phyloP scores from a whole-genome alignment of 352 stramenopile species.

The Phytopythium delawarense region DNA sequence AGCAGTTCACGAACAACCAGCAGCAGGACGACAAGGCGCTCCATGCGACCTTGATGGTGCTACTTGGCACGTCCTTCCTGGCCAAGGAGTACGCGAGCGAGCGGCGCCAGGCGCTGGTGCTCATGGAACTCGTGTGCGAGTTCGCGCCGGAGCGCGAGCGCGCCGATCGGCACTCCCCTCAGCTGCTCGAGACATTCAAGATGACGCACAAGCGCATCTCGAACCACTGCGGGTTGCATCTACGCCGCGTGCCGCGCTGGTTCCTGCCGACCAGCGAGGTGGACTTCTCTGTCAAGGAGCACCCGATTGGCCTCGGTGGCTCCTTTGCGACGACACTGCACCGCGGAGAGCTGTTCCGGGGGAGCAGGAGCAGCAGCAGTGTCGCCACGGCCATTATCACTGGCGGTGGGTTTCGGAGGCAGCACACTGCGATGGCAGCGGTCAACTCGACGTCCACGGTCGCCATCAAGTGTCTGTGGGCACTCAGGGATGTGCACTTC shows the following conservation, averaged over 20 bases:
- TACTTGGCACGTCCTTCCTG: conserved; percentile 54
- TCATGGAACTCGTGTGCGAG: conserved; percentile 54
- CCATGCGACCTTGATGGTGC: conserved; percentile 44
- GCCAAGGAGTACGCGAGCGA: conserved; percentile 46
- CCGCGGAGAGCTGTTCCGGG: conserved; percentile 49
- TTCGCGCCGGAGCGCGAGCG: conserved; percentile 34
- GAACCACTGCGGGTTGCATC: conserved; percentile 39
- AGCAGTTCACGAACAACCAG: conserved; percentile 40
- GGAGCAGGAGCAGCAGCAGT: conserved; percentile 29
- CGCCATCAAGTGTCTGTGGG: conserved; percentile 57
- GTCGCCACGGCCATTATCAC: conserved; percentile 15
- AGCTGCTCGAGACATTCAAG: conserved; percentile 58
- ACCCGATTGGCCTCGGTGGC: conserved; percentile 25
- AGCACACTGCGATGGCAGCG: conserved; percentile 6
- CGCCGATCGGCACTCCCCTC: conserved; percentile 28
- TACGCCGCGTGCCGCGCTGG: conserved; percentile 55
- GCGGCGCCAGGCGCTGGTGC: conserved; percentile 45
- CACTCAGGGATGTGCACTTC: conserved; percentile 31
- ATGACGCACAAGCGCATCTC: conserved; percentile 57
- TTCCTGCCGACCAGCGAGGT: conserved; percentile 48
- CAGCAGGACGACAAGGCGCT: conserved; percentile 55
- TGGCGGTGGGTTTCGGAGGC: not conserved
- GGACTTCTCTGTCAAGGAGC: conserved; percentile 36
- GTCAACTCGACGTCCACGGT: conserved; percentile 28
- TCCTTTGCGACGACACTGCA: conserved; percentile 48